Conservation (phyloP, 140 eudicot species). For the Cichorium intybus region DNA sequence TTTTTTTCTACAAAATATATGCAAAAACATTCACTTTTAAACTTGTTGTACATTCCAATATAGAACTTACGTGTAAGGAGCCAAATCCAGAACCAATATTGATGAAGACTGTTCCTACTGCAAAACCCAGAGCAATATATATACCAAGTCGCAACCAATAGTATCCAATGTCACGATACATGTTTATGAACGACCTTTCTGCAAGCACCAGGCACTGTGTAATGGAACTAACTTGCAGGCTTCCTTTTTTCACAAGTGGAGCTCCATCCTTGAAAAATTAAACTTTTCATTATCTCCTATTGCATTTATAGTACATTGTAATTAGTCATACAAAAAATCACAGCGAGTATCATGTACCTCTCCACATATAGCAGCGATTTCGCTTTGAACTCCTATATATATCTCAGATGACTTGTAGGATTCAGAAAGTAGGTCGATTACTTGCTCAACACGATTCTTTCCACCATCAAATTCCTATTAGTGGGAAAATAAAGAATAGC, state of each 20-base stretch:
- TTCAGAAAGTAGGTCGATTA: constrained; percentile 36
- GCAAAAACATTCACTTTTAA: too few relatives aligned
- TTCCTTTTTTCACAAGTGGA: constrained; percentile 31
- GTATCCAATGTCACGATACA: constrained; percentile 72
- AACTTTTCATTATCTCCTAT: not conserved
- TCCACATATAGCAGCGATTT: constrained; percentile 34
- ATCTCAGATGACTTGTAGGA: constrained; percentile 59
- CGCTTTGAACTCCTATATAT: constrained; percentile 26
- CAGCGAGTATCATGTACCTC: constrained; percentile 32
- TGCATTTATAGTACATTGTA: not conserved
- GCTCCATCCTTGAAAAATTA: constrained; percentile 13
- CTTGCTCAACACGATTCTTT: constrained; percentile 38
- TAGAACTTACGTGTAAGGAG: constrained; percentile 52
- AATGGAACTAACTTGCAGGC: constrained; percentile 32
- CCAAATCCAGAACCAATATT: constrained; percentile 34
- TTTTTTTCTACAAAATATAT: too few relatives aligned
- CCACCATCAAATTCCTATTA: constrained; percentile 41
- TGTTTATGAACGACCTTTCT: constrained; percentile 53
- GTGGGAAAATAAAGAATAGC: not conserved
- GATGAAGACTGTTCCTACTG: constrained; percentile 56
- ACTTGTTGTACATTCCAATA: not conserved
- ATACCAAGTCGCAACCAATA: constrained; percentile 67
- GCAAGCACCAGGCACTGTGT: constrained; percentile 51
- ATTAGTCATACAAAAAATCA: not conserved
- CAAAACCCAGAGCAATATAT: constrained; percentile 51